These are phyloP conservation scores for Anthostomella pinea DNA, from an alignment of 2,329 filamentous ascomycete genomes.

Conservation along the genomic window DNA sequence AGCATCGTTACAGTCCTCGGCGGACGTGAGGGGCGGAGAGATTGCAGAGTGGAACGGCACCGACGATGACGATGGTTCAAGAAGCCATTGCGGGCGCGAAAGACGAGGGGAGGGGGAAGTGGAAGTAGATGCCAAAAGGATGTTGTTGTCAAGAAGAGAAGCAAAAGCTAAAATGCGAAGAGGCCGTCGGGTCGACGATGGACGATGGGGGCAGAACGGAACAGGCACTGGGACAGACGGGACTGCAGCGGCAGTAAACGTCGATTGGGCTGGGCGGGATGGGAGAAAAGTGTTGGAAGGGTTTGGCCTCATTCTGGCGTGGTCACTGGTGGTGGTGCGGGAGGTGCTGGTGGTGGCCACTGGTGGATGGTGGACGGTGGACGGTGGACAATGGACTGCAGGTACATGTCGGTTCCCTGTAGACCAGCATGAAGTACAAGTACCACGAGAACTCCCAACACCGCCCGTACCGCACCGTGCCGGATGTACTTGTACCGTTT, in stretches of 20 bases:
- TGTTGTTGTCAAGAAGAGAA: not conserved
- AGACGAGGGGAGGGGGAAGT: not conserved
- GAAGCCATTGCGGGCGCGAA: not conserved
- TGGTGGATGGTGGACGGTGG: not conserved
- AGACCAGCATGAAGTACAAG: too few relatives aligned
- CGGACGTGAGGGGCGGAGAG: conserved; percentile 6
- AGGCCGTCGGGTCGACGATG: not conserved
- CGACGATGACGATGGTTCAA: not conserved
- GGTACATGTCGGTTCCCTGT: too few relatives aligned
- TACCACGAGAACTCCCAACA: too few relatives aligned
- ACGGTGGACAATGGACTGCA: not conserved
- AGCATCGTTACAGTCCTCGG: conserved; percentile 26
- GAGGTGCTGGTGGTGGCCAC: not conserved
- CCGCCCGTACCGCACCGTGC: too few relatives aligned
- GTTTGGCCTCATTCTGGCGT: conserved; percentile 7
- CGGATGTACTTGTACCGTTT: too few relatives aligned
- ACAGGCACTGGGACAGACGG: too few relatives aligned
- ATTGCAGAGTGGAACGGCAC: not conserved
- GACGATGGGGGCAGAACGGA: not conserved
- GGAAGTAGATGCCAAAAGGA: not conserved
- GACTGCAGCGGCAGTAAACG: not conserved
- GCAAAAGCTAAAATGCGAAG: conserved; percentile 4
- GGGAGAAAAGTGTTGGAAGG: conserved; percentile 3
- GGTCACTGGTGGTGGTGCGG: not conserved
- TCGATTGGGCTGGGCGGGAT: not conserved